Evolutionary conservation across 2,329 filamentous ascomycete genomes (phyloP), one percentile per base, ranked within the genome.

Genomic region (Fusarium sp.): DNA sequence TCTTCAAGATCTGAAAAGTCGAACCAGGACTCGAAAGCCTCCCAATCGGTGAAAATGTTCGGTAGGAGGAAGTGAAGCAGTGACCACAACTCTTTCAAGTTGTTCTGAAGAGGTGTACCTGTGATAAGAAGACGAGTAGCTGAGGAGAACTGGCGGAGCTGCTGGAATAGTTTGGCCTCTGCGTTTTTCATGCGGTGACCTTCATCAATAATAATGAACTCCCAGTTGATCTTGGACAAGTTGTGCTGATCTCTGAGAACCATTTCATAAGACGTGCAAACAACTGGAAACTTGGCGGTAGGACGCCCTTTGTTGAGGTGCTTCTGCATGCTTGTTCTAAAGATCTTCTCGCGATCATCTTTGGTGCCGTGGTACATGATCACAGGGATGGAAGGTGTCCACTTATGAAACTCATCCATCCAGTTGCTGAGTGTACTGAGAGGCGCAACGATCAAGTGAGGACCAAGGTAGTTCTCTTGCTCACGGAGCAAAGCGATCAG

Each of bases 171-270:
- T 61, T 93, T 92, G 30, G 95, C 97, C 51, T 98, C 94, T 68
- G 97, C 91, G 70, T 99, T 99, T 83, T 99, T 99, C 86, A 99
- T 90, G 2, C 96, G 91, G 77, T 99, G 96, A 0, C 96, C 96
- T 81, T 99, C 96, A 72, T 99, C 95, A 66, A 99, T 97, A 71
- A 99, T 96, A 75, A 99, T 98, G 73, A 97, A 98, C 56, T 97
- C 93, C 96, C 96, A 99, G 37, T 94, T 91, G 59, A 97, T 95
- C 60, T 92, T 91, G 1, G 90, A 89, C 7, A 99, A 82, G 37
- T 90, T 90, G 55, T 93, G 91, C 40, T 93, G 89, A 77, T 99
- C 96, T 73, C 93, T 91, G 81, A 99, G 90, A 56, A 97, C 94
- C 77, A 99, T 98, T 77, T 99, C 96, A 74, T 98, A 98, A 41